Evolutionary conservation across 768 basidiomycete species (phyloP), one percentile per base, ranked within the genome.

Genomic region (Mycena alexandri): DNA sequence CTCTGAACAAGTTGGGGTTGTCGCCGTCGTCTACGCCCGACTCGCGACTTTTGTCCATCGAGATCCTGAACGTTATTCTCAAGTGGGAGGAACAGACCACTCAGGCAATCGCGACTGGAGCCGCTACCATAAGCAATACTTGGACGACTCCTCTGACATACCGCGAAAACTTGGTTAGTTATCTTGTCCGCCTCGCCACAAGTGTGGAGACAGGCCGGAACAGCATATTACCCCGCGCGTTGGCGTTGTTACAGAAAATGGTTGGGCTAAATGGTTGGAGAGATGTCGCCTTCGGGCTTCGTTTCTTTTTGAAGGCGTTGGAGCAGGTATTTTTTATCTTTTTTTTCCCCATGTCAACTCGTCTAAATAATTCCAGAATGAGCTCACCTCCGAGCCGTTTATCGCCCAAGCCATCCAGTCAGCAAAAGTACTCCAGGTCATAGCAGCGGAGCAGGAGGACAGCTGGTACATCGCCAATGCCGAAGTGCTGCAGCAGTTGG

Each of bases 151-250:
- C 96, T 3, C 80, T 93, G 33, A 84, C 86, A 22, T 89, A 94
- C 63, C 88, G 94, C 33, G 97, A 99, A 79, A 91, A 91, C 65
- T 93, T 98, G 81, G 92, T 98, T 69, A 96, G 95, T 81, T 98
- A 96, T 79, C 86, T 99, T 38, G 90, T 99, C n/a, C 91, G 97
- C 52, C 85, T 99, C 51, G 90, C 93, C 11, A 94, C 94, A 17
- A 86, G 87, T 34, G 79, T 88, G 62, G 89, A 91, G 61, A 78
- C 84, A 8, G 79, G 81, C 8, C 78, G 81, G 67, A 77, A 79
- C 29, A 77, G 80, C 17, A 81, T 93, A 19, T 79, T 91, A 47
- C 88, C 90, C 24, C 86, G 90, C 63, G 89, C 90, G 1, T 80
- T 94, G 36, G 75, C 82, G 0, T 77, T 93, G 29, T 83, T 99